phyloP scores from a whole-genome alignment of 495 filamentous ascomycete genomes.

The Diplogelasinospora grovesii region DNA sequence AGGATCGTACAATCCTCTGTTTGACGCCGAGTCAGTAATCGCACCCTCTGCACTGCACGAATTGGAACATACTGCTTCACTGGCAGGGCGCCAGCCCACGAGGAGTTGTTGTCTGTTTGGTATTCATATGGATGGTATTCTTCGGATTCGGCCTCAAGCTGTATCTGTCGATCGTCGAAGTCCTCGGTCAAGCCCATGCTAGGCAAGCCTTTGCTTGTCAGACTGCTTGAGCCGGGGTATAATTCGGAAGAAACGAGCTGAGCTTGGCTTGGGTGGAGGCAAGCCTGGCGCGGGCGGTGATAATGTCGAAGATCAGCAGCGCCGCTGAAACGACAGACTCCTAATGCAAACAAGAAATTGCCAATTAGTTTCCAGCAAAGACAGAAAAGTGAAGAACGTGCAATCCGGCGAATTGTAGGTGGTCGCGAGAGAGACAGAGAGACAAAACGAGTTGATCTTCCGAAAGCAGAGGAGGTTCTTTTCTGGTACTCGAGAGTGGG shows the following conservation, averaged over 20 bases:
- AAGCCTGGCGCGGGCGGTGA: constrained; percentile 2
- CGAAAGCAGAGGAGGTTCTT: too few relatives aligned
- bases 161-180: constrained; percentile 51
- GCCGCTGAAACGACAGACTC: constrained; percentile 7
- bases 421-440: too few relatives aligned
- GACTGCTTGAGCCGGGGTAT: constrained; percentile 9
- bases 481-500: too few relatives aligned
- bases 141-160: constrained; percentile 45
- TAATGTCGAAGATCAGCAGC: constrained; percentile 8
- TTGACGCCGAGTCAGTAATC: constrained; percentile 4
- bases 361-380: not conserved
- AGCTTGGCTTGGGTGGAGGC: not conserved
- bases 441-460: too few relatives aligned
- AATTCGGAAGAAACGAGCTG: constrained; percentile 1
- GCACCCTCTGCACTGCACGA: not conserved
- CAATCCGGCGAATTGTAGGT: too few relatives aligned
- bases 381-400: too few relatives aligned
- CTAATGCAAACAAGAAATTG: not conserved
- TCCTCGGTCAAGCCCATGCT: constrained; percentile 52
- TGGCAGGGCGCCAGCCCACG: constrained; percentile 92
- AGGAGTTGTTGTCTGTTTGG: constrained; percentile 77
- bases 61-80: constrained; percentile 67
- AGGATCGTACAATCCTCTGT: constrained; percentile 85
- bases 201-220: constrained; percentile 40
- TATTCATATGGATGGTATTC: constrained; percentile 67